Percentiles rank a stretch among this genome's conserved stretches.
These are phyloP conservation scores for Geoglossum glabrum DNA, from an alignment of 495 filamentous ascomycete species.

Conservation along the genomic window DNA sequence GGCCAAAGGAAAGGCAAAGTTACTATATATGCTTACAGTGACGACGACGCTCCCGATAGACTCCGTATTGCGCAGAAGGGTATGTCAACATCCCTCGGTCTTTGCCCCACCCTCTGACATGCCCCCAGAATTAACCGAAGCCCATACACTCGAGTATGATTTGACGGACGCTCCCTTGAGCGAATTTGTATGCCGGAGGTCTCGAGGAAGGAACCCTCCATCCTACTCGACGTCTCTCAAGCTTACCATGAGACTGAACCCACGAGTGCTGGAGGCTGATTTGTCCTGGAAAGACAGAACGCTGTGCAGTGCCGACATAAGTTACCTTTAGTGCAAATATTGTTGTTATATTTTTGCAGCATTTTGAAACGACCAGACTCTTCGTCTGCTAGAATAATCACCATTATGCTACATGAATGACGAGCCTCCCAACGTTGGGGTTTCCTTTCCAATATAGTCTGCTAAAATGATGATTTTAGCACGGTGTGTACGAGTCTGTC, in stretches of 20 bases:
- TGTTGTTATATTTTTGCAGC: not conserved
- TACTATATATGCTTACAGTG: not conserved
- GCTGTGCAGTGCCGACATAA: not conserved
- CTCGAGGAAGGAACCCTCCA: not conserved
- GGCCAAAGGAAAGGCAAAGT: not conserved
- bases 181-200: not conserved
- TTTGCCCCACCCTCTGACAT: not conserved
- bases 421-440: too few relatives aligned
- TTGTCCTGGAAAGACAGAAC: not conserved
- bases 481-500: too few relatives aligned
- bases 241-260: not conserved
- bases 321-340: not conserved
- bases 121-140: not conserved
- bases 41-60: constrained; percentile 1
- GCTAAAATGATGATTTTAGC: too few relatives aligned
- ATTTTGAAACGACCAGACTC: not conserved
- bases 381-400: too few relatives aligned
- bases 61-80: not conserved
- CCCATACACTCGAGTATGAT: not conserved
- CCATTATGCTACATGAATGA: too few relatives aligned
- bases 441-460: too few relatives aligned
- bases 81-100: not conserved
- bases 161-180: not conserved
- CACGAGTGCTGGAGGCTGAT: not conserved
- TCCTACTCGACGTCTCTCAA: not conserved